Evolutionary conservation across 2,329 filamentous ascomycete genomes (phyloP).

Genomic region (Xylaria sp.): DNA sequence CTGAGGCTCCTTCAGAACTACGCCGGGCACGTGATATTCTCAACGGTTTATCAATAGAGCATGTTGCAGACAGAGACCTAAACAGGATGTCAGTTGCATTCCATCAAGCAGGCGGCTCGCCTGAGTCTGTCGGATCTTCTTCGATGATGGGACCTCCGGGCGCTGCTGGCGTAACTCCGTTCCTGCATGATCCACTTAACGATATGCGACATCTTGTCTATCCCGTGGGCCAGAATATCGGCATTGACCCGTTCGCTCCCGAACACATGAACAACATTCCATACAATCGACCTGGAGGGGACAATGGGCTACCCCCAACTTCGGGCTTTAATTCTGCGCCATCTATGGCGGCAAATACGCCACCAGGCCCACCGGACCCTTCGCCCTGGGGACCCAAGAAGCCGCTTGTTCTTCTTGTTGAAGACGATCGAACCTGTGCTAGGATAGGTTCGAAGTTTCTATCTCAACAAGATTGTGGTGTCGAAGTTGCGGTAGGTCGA

Average conservation of each 20-base stretch:
- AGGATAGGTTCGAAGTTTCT: conserved; percentile 76
- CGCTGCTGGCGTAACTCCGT: conserved; percentile 52
- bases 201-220: conserved; percentile 79
- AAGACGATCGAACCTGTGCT: conserved; percentile 77
- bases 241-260: conserved; percentile 93
- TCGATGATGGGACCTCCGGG: conserved; percentile 67
- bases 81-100: conserved; percentile 64
- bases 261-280: conserved; percentile 96
- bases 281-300: conserved; percentile 76
- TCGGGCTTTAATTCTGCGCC: conserved; percentile 51
- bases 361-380: conserved; percentile 50
- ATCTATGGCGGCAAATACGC: conserved; percentile 50
- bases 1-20: conserved; percentile 61
- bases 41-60: conserved; percentile 62
- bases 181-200: conserved; percentile 65
- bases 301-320: conserved; percentile 55
- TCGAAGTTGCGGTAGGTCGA: conserved; percentile 72
- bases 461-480: conserved; percentile 71
- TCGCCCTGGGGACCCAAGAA: conserved; percentile 68
- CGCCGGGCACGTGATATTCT: conserved; percentile 67
- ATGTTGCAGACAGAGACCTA: conserved; percentile 64
- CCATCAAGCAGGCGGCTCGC: conserved; percentile 62
- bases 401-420: conserved; percentile 88
- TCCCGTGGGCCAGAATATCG: conserved; percentile 87
- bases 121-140: conserved; percentile 61